Conservation (phyloP, 805 yeast species). For the Sungouiozyma ichnusensis region DNA sequence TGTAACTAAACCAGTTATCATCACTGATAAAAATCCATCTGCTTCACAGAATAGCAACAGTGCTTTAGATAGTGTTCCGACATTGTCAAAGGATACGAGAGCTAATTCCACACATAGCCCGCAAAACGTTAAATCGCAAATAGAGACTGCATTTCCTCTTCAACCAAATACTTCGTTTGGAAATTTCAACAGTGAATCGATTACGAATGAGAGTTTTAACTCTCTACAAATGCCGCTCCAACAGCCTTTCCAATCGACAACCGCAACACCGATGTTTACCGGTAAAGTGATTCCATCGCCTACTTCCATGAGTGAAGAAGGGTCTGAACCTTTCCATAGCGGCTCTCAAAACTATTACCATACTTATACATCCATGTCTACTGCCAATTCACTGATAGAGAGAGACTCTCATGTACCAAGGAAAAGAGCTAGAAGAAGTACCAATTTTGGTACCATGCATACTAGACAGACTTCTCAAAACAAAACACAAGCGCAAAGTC, state of each 20-base stretch:
- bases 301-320: constrained; percentile 50
- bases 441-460: background rate
- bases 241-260: constrained; percentile 6
- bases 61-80: constrained; percentile 1
- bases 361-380: constrained; percentile 3
- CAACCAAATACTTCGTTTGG: background rate
- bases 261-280: constrained; percentile 2
- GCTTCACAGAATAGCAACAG: background rate
- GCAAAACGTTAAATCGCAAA: background rate
- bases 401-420: background rate
- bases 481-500: background rate
- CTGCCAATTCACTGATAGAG: constrained; percentile 2
- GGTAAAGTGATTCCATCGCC: constrained; percentile 41
- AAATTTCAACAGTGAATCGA: background rate
- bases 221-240: constrained; percentile 6
- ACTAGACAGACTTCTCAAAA: background rate
- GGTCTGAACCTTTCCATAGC: constrained; percentile 36
- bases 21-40: constrained; percentile 85
- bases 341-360: constrained; percentile 3
- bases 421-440: background rate
- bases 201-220: background rate
- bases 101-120: background rate
- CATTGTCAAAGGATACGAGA: constrained; percentile 1
- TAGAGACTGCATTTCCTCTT: background rate
- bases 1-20: constrained; percentile 66